Evolutionary conservation across 768 basidiomycete genomes (phyloP).

Genomic region (Collybia sordida): DNA sequence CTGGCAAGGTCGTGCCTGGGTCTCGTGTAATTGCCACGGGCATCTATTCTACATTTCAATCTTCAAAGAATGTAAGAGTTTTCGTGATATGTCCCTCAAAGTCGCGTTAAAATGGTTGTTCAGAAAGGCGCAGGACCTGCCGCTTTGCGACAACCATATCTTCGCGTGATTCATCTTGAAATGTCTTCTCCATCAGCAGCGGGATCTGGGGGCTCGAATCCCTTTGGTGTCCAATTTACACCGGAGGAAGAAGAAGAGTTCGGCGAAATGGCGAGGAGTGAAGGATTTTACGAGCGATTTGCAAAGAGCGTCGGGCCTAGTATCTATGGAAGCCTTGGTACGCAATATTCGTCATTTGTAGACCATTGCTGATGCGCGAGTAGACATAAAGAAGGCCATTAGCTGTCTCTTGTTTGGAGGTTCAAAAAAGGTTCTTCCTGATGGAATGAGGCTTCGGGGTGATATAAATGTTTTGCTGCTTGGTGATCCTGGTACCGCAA

Average conservation of each 20-base stretch:
- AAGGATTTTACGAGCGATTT: slow-evolving; percentile 91
- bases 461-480: slow-evolving; percentile 97
- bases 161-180: slow-evolving; percentile 91
- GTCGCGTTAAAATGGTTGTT: slow-evolving; percentile 1
- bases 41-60: slow-evolving; percentile 95
- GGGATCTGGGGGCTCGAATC: slow-evolving; percentile 65
- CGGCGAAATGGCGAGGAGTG: slow-evolving; percentile 83
- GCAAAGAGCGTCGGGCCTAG: slow-evolving; percentile 93
- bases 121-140: slow-evolving; percentile 83
- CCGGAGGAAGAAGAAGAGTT: slow-evolving; percentile 99
- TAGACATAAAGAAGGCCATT: slow-evolving; percentile 98
- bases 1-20: slow-evolving; percentile 92
- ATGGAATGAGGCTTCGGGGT: slow-evolving; percentile 94
- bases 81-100: not conserved
- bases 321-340: slow-evolving; percentile 94
- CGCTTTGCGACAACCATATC: slow-evolving; percentile 91
- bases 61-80: slow-evolving; percentile 74
- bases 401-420: slow-evolving; percentile 96
- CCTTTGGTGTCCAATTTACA: slow-evolving; percentile 85
- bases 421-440: slow-evolving; percentile 94
- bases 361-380: slow-evolving; percentile 8
- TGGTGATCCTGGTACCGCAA: slow-evolving; percentile 98
- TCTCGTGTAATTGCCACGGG: slow-evolving; percentile 95
- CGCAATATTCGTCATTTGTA: slow-evolving; percentile 15
- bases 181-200: slow-evolving; percentile 76